Conservation (phyloP, 805 yeast genomes). For the Nakazawaea wickerhamii region DNA sequence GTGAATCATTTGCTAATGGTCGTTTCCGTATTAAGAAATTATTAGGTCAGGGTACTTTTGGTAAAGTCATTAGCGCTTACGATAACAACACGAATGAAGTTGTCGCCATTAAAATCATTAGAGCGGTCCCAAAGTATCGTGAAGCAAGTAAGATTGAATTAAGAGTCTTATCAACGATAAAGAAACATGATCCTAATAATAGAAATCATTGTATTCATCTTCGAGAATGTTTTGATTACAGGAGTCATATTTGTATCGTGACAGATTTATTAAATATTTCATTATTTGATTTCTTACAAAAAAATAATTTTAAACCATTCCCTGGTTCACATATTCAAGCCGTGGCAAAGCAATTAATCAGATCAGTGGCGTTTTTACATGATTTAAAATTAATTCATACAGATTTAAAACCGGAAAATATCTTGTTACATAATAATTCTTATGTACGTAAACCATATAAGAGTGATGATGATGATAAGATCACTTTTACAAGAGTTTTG, state of each 20-base stretch:
- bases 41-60: conserved; percentile 91
- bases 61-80: conserved; percentile 80
- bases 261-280: conserved; percentile 83
- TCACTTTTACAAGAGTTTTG: conserved; percentile 39
- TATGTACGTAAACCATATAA: conserved; percentile 32
- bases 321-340: conserved; percentile 93
- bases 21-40: conserved; percentile 62
- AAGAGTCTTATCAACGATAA: conserved; percentile 69
- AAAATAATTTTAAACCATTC: conserved; percentile 79
- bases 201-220: conserved; percentile 77
- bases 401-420: conserved; percentile 94
- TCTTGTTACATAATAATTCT: conserved; percentile 56
- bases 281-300: conserved; percentile 83
- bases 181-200: conserved; percentile 64
- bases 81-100: conserved; percentile 54
- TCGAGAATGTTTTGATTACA: conserved; percentile 84
- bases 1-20: conserved; percentile 62
- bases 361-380: conserved; percentile 85
- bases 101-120: conserved; percentile 89
- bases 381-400: conserved; percentile 90
- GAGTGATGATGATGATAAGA: conserved; percentile 29
- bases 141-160: conserved; percentile 94
- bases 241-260: conserved; percentile 91
- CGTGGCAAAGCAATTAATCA: conserved; percentile 75
- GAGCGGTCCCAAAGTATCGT: conserved; percentile 89